These are phyloP conservation scores for Mrakia blollopis DNA, from an alignment of 768 basidiomycete species.

Conservation along the genomic window DNA sequence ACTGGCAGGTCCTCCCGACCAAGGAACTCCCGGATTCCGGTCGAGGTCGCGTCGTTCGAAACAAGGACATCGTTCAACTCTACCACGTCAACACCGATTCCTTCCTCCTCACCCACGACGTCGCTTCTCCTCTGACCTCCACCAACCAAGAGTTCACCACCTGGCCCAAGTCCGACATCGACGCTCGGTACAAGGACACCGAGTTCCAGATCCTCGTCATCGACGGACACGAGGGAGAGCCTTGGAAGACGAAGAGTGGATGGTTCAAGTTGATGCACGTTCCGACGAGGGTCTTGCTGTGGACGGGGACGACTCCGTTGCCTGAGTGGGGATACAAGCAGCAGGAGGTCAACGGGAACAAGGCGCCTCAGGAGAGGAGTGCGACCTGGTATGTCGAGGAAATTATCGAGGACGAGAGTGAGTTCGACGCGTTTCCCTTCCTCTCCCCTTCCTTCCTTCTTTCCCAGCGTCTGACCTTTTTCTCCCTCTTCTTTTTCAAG, in stretches of 20 bases:
- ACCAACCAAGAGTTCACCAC: constrained; percentile 99
- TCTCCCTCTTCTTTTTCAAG: neutral
- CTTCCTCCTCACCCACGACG: constrained; percentile 87
- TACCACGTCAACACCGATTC: constrained; percentile 80
- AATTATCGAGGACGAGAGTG: constrained; percentile 68
- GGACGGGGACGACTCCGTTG: constrained; percentile 78
- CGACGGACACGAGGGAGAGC: constrained; percentile 68
- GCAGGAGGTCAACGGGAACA: constrained; percentile 97
- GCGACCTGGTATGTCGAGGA: constrained; percentile 87
- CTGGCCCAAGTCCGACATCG: constrained; percentile 53
- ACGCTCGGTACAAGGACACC: constrained; percentile 76
- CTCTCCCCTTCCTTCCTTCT: neutral
- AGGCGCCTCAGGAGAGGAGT: constrained; percentile 68
- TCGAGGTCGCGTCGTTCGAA: constrained; percentile 83
- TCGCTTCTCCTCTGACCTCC: constrained; percentile 92
- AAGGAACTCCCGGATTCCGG: constrained; percentile 91
- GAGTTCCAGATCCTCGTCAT: constrained; percentile 72
- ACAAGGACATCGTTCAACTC: constrained; percentile 82
- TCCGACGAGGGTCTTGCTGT: constrained; percentile 84
- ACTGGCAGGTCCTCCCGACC: constrained; percentile 93
- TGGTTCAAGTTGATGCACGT: constrained; percentile 88
- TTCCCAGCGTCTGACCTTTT: neutral
- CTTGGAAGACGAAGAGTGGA: constrained; percentile 89
- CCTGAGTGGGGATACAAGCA: constrained; percentile 98
- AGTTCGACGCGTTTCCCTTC: constrained; percentile 39